These are phyloP conservation scores for Talaromyces nanjingensis DNA, from an alignment of 495 filamentous ascomycete species.

Conservation along the genomic window DNA sequence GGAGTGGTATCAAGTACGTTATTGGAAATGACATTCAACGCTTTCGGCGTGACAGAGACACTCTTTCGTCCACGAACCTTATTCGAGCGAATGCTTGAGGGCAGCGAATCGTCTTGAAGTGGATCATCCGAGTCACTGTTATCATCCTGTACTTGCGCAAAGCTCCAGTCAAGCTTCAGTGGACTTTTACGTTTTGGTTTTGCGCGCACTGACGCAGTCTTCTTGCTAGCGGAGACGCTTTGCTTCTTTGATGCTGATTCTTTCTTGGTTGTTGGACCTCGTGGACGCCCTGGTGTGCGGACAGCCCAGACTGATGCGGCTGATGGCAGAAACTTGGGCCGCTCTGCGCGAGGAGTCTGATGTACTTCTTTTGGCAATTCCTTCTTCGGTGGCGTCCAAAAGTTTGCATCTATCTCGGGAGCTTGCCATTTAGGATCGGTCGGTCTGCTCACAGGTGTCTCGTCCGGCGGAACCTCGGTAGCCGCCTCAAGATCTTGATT, in stretches of 20 bases:
- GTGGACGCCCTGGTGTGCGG: constrained; percentile 11
- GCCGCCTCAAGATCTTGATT: not conserved
- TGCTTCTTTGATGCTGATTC: not conserved
- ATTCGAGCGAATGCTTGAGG: constrained; percentile 15
- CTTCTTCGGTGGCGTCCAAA: constrained; percentile 28
- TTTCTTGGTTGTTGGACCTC: not conserved
- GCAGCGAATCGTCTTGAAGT: constrained; percentile 31
- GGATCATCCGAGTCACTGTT: constrained; percentile 42
- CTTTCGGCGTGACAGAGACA: constrained; percentile 2
- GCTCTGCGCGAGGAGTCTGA: constrained; percentile 11
- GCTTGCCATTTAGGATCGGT: constrained; percentile 31
- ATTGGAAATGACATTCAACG: not conserved
- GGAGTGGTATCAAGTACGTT: not conserved
- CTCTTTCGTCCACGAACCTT: not conserved
- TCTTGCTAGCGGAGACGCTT: not conserved
- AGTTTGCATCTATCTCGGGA: constrained; percentile 29
- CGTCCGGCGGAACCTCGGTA: not conserved
- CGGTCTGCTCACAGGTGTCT: constrained; percentile 8
- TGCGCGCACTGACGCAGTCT: not conserved
- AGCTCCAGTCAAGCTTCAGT: constrained; percentile 37
- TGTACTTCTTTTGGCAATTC: constrained; percentile 13
- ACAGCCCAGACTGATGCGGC: constrained; percentile 35
- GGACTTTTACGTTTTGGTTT: constrained; percentile 24
- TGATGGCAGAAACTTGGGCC: constrained; percentile 30
- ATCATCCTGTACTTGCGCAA: constrained; percentile 26